phyloP scores from a whole-genome alignment of 2,329 filamentous ascomycete species.

The Trichoderma lentiforme region DNA sequence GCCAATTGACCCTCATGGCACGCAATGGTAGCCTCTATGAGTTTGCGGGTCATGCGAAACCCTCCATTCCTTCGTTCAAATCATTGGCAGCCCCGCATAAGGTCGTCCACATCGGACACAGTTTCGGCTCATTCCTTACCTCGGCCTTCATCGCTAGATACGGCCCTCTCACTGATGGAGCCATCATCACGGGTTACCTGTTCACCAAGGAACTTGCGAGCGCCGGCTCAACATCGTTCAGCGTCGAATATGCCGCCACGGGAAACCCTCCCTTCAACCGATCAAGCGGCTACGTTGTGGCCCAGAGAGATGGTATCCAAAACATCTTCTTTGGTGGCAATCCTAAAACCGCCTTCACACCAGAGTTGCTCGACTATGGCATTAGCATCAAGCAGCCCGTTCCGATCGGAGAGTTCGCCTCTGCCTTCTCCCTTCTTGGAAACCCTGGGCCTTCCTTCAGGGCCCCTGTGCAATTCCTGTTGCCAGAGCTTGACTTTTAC shows the following conservation, averaged over 20 bases:
- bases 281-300: slow-evolving; percentile 12
- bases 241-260: slow-evolving; percentile 10
- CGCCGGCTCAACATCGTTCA: slow-evolving; percentile 10
- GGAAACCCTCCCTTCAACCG: background rate
- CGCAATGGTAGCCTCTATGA: slow-evolving; percentile 8
- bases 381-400: slow-evolving; percentile 10
- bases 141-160: slow-evolving; percentile 10
- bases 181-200: background rate
- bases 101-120: slow-evolving; percentile 11
- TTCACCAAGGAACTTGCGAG: background rate
- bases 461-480: slow-evolving; percentile 5
- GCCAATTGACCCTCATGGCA: slow-evolving; percentile 8
- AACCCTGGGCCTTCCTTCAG: background rate
- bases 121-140: slow-evolving; percentile 8
- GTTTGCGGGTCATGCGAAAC: background rate
- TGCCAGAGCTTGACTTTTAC: slow-evolving; percentile 9
- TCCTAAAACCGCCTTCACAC: slow-evolving; percentile 1
- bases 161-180: slow-evolving; percentile 6
- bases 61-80: background rate
- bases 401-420: slow-evolving; percentile 11
- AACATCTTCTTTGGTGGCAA: slow-evolving; percentile 12
- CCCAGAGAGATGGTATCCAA: slow-evolving; percentile 10
- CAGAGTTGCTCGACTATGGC: slow-evolving; percentile 7
- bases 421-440: background rate
- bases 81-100: background rate